Conservation (phyloP, 2,329 filamentous ascomycete genomes). For the Neocucurbitaria cava region DNA sequence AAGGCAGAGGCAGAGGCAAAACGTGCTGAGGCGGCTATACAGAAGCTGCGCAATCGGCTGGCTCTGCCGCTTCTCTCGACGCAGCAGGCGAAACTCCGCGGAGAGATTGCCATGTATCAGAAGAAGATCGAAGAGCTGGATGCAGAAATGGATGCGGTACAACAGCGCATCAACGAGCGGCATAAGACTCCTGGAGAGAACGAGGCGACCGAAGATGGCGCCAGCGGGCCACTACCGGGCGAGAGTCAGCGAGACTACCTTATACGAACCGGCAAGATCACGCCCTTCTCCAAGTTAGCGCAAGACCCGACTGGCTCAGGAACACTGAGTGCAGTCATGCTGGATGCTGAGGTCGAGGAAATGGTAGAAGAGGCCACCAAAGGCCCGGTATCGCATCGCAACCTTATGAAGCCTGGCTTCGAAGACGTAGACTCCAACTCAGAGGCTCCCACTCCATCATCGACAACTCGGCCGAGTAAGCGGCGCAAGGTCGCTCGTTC, state of each 20-base stretch:
- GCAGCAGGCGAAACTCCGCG: slow-evolving; percentile 65
- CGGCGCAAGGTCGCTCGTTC: slow-evolving; percentile 39
- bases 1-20: slow-evolving; percentile 60
- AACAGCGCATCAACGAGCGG: slow-evolving; percentile 78
- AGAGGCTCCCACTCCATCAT: slow-evolving; percentile 40
- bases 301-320: slow-evolving; percentile 69
- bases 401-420: slow-evolving; percentile 58
- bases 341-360: slow-evolving; percentile 80
- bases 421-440: slow-evolving; percentile 38
- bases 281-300: slow-evolving; percentile 84
- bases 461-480: slow-evolving; percentile 47
- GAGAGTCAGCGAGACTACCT: slow-evolving; percentile 89
- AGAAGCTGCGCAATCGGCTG: slow-evolving; percentile 64
- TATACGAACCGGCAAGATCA: slow-evolving; percentile 96
- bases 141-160: slow-evolving; percentile 80
- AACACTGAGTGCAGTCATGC: slow-evolving; percentile 76
- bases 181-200: slow-evolving; percentile 62
- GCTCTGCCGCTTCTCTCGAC: slow-evolving; percentile 61
- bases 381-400: slow-evolving; percentile 55
- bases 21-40: slow-evolving; percentile 71
- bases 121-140: slow-evolving; percentile 69
- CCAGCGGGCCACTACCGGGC: slow-evolving; percentile 71
- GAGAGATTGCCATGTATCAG: slow-evolving; percentile 71
- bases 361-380: slow-evolving; percentile 55
- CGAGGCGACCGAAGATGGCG: slow-evolving; percentile 52